Conservation (phyloP, 2,329 filamentous ascomycete genomes). For the Teratosphaeria gauchensis region DNA sequence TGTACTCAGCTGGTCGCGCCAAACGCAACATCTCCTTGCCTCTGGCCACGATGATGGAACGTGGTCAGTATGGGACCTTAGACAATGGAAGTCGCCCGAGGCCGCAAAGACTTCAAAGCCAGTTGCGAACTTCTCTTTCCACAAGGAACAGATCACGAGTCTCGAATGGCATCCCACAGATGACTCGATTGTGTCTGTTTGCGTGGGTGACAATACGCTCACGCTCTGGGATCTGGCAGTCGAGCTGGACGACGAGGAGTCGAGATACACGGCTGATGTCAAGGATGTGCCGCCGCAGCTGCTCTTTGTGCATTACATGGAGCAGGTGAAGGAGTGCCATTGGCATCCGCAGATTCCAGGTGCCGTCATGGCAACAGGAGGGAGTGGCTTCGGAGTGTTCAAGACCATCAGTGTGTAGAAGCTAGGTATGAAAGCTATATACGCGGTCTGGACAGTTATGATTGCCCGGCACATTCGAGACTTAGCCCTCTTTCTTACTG, state of each 20-base stretch:
- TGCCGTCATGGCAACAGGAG: constrained; percentile 78
- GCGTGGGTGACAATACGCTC: constrained; percentile 84
- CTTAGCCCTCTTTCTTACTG: neutral
- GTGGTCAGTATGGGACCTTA: constrained; percentile 93
- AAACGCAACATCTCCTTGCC: constrained; percentile 81
- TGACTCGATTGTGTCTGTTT: constrained; percentile 88
- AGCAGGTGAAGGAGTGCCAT: constrained; percentile 88
- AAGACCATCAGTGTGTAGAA: constrained; percentile 27
- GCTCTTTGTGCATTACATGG: constrained; percentile 93
- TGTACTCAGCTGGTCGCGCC: constrained; percentile 87
- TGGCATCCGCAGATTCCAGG: constrained; percentile 97
- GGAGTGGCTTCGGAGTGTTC: constrained; percentile 60
- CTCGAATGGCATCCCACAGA: constrained; percentile 97
- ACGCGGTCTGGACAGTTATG: neutral
- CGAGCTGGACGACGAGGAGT: constrained; percentile 95
- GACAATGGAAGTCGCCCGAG: constrained; percentile 69
- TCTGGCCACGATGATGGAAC: constrained; percentile 87
- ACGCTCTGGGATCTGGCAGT: constrained; percentile 96
- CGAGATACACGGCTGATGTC: constrained; percentile 74
- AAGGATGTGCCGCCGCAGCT: constrained; percentile 89
- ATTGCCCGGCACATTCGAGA: neutral
- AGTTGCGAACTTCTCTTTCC: constrained; percentile 89
- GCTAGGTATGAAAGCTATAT: neutral
- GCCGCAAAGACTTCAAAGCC: constrained; percentile 52
- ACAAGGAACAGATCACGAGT: constrained; percentile 92